phyloP scores from a whole-genome alignment of 2,329 filamentous ascomycete species.

The Aspergillus viridinutans region DNA sequence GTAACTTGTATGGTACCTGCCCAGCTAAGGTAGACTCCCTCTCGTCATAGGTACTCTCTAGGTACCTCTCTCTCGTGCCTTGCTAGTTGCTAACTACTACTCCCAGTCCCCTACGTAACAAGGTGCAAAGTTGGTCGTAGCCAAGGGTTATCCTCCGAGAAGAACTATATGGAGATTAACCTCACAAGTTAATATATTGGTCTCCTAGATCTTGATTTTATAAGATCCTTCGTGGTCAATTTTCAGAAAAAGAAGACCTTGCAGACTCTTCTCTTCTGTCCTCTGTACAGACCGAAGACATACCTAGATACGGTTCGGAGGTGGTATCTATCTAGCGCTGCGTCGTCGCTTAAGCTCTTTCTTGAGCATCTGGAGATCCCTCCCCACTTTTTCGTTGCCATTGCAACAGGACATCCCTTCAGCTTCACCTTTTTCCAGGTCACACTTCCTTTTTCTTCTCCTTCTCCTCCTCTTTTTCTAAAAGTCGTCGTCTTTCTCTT shows the following conservation, averaged over 20 bases:
- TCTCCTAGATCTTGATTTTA: not conserved
- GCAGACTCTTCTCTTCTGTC: not conserved
- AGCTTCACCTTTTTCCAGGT: slow-evolving; percentile 36
- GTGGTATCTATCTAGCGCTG: not conserved
- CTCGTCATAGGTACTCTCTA: not conserved
- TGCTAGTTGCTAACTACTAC: not conserved
- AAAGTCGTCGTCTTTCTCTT: slow-evolving; percentile 6
- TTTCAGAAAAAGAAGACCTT: not conserved
- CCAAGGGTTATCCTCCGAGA: not conserved
- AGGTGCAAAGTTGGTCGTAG: not conserved
- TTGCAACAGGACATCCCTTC: slow-evolving; percentile 41
- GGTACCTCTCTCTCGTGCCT: not conserved
- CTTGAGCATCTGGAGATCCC: slow-evolving; percentile 33
- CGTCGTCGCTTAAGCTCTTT: slow-evolving; percentile 21
- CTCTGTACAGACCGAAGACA: not conserved
- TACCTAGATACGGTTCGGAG: not conserved
- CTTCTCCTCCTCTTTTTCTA: slow-evolving; percentile 16
- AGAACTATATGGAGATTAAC: not conserved
- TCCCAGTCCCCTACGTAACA: not conserved
- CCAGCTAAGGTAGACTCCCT: not conserved
- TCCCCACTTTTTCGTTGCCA: slow-evolving; percentile 40
- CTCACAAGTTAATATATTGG: not conserved
- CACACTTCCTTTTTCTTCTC: slow-evolving; percentile 19
- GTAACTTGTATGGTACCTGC: slow-evolving; percentile 1
- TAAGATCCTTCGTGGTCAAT: not conserved